Evolutionary conservation across 805 yeast species (phyloP), one percentile per base, ranked within the genome.

Genomic region (Aciculoconidium aculeatum): DNA sequence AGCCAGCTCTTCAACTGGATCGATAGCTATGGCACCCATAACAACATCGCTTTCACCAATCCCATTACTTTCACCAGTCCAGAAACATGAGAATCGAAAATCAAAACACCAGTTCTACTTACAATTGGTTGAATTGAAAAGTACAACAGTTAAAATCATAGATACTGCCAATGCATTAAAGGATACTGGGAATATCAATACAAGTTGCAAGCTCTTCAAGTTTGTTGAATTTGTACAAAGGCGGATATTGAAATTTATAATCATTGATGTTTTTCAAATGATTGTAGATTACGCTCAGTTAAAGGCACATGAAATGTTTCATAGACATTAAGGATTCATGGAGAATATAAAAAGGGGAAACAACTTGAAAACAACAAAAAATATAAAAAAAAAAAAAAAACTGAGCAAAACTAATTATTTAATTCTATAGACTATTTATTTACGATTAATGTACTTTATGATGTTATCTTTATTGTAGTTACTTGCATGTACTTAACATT

Each of bases 401-500:
- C 19, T 7, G 9, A 17, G 19, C 7, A 20, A 20, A 20, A 20
- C 22, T 20, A 12, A 12, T 20, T 20, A n/a, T 20, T 20, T 20
- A 20, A 20, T 20, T 20, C 22, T 20, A 5, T 20, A n/a, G n/a
- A 20, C 11, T n/a, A 12, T n/a, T 10, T 20, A n/a, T 11, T 5
- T 17, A 11, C 22, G 12, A 5, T 5, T 20, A 20, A 20, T n/a
- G n/a, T n/a, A n/a, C n/a, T n/a, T n/a, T n/a, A n/a, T n/a, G n/a
- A n/a, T n/a, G 21, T 18, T n/a, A 18, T n/a, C n/a, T 18, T 18
- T 18, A 18, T 8, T n/a, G n/a, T 7, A 24, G 6, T 28, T 30
- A 62, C 43, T 61, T 60, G 48, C 98, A 92, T 3, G 92, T 80
- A 20, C 82, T 70, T 34, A 92, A 67, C 99, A 92, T 92, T 39